Percentiles rank a stretch among this genome's conserved stretches.
Evolutionary conservation across 2,329 filamentous ascomycete genomes (phyloP).

Genomic region (Apiospora arundinis): DNA sequence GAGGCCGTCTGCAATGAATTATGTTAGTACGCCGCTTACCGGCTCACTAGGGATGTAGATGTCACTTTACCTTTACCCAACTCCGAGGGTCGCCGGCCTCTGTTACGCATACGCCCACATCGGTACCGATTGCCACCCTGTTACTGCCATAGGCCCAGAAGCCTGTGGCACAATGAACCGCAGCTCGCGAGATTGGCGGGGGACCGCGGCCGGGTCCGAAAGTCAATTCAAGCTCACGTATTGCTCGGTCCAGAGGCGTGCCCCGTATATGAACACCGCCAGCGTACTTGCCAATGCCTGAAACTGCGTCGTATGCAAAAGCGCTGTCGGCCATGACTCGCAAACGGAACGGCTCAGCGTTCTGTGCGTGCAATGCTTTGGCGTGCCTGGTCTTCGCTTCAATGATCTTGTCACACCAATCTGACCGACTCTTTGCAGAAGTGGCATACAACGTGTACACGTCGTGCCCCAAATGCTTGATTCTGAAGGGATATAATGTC

Average conservation of each 20-base stretch:
- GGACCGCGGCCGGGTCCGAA: slow-evolving; percentile 76
- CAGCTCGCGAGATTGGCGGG: slow-evolving; percentile 79
- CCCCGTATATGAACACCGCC: slow-evolving; percentile 79
- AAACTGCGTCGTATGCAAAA: slow-evolving; percentile 77
- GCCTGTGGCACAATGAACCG: slow-evolving; percentile 91
- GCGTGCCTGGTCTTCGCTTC: slow-evolving; percentile 95
- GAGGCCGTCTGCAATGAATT: slow-evolving; percentile 69
- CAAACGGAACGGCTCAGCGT: slow-evolving; percentile 93
- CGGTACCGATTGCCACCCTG: slow-evolving; percentile 93
- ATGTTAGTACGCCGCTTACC: slow-evolving; percentile 27
- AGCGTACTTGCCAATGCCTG: slow-evolving; percentile 63
- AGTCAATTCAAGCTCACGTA: slow-evolving; percentile 82
- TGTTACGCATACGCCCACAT: slow-evolving; percentile 90
- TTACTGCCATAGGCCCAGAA: slow-evolving; percentile 85
- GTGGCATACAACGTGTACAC: slow-evolving; percentile 90
- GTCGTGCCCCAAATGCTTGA: slow-evolving; percentile 95
- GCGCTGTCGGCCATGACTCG: slow-evolving; percentile 91
- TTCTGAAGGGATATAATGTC: slow-evolving; percentile 90
- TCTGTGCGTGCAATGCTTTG: slow-evolving; percentile 85
- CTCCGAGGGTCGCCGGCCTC: slow-evolving; percentile 88
- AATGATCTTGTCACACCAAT: slow-evolving; percentile 94
- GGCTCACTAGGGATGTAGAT: background rate
- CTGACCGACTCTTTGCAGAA: slow-evolving; percentile 73
- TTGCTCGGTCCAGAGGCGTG: slow-evolving; percentile 89
- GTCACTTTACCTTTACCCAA: slow-evolving; percentile 77